Base-by-base conservation (phyloP, 2,329 filamentous ascomycete genomes). In the Ophiocordyceps australis region DNA sequence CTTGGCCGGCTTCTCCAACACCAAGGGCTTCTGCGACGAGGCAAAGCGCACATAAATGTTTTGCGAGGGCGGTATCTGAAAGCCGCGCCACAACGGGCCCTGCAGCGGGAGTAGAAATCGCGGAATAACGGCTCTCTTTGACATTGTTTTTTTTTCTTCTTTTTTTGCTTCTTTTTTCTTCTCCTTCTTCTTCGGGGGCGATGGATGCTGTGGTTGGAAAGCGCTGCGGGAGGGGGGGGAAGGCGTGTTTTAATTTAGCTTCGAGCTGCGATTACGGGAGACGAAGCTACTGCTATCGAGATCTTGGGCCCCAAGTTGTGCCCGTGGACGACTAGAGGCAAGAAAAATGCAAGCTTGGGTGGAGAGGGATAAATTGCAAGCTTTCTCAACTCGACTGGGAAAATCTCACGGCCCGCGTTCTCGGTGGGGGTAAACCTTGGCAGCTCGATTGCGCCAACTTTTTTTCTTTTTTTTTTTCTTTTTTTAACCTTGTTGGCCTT, bases 1-100 rank as follows among this genome's bases (percentile, higher is more conserved):
- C 47, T 75, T 78, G 41, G 78, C 66, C 14, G 86, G 86, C 51
- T 94, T 82, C 40, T 80, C 80, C 35, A 98, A 73, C 5, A 82
- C 65, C 33, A 74, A 63, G 19, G 69, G 66, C 42, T 75, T 77
- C 9, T 32, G 30, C 7, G 38, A 37, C 2, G 46, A 49, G 26
- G 41, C 42, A 34, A 47, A 53, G 25, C 47, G 47, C 25, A 52
- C 36, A 37, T 38, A 38, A 29, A 51, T 38, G 33, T 41, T 45
- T 27, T 51, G 47, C 10, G 48, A 45, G 29, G 41, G 34, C 11
- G 45, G 48, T 28, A 49, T 45, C 30, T 41, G 41, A 25, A 50
- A 35, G 31, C 47, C 49, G 27, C 57, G 58, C 67, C 68, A 73
- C 39, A 71, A 53, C 17, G 57, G 51, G 28, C 64, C 54, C 37